Conservation (phyloP, 768 basidiomycete species). For the Russula compacta region DNA sequence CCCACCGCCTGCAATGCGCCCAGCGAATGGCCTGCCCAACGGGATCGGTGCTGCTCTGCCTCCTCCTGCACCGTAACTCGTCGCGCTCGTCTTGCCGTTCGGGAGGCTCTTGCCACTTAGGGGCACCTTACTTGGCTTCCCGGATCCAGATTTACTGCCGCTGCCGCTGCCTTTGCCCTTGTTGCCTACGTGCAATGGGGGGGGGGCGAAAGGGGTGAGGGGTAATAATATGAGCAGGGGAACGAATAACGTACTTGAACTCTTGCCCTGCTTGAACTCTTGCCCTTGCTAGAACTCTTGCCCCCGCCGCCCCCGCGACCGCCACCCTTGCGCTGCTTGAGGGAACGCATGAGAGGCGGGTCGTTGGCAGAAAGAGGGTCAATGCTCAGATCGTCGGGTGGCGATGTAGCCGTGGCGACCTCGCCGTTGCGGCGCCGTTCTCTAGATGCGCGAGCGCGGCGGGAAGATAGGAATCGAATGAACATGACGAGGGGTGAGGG, state of each 20-base stretch:
- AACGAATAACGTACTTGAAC: neutral
- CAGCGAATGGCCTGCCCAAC: constrained; percentile 21
- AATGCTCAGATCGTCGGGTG: neutral
- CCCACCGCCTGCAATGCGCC: constrained; percentile 23
- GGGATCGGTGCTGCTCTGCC: constrained; percentile 18
- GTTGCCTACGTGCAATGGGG: neutral
- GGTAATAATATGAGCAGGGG: neutral
- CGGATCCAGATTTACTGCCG: neutral
- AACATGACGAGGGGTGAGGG: neutral
- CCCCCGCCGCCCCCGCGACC: neutral
- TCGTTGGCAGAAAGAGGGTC: neutral
- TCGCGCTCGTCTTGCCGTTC: constrained; percentile 15
- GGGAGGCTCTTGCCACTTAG: neutral
- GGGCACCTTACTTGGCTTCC: neutral
- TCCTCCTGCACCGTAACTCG: constrained; percentile 22
- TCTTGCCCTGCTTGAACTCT: neutral
- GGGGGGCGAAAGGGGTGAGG: neutral
- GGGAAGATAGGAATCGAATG: neutral
- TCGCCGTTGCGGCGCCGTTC: neutral
- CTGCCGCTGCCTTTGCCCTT: neutral
- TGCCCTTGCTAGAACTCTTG: constrained; percentile 2
- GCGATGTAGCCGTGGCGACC: neutral
- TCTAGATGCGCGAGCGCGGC: neutral
- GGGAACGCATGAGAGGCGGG: neutral
- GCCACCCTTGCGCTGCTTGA: constrained; percentile 11